Evolutionary conservation across 2,329 filamentous ascomycete genomes (phyloP), one percentile per base, ranked within the genome.

Genomic region (Dactylellina cionopaga): DNA sequence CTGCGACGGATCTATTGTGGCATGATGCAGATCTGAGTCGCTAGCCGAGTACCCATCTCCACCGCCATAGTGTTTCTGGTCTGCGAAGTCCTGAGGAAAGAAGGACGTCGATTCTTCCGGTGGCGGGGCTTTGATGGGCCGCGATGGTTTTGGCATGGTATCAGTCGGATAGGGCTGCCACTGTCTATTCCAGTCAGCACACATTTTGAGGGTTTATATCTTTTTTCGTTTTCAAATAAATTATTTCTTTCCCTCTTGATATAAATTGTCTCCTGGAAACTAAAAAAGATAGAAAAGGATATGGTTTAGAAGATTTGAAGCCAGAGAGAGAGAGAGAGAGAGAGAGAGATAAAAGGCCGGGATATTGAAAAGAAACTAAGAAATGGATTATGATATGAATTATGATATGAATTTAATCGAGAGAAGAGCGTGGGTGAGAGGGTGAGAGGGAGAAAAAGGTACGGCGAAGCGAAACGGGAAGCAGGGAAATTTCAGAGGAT

Each of bases 121-220:
- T 27, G 62, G 62, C 15, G 68, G 59, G 46, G 68, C 59, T 72
- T 72, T 72, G 52, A 72, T 72, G 39, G 68, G 43, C 37, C 59
- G 68, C 19, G 44, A 19, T 65, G 46, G 52, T 35, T 72, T 72
- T 7, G 59, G 59, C 68, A 72, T 72, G 11, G 54, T 58, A 31
- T 72, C 68, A 37, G 68, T 46, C 33, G 52, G 49, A 47, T 71
- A 64, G 27, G 41, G 37, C 49, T n/a, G 29, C 52, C 31, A 44
- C 68, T 65, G 59, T 65, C 68, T 56, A 56, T 65, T 72, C 68
- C 68, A 72, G 59, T 72, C 68, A 72, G 68, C 46, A 72, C 52
- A 59, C 68, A 72, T 72, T 44, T 72, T 72, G 68, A 62, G 44
- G 44, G 59, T 19, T 56, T 52, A 31, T 58, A 44, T 44, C n/a